phyloP scores from a whole-genome alignment of 306 rosid species.

The Rosa rugosa region DNA sequence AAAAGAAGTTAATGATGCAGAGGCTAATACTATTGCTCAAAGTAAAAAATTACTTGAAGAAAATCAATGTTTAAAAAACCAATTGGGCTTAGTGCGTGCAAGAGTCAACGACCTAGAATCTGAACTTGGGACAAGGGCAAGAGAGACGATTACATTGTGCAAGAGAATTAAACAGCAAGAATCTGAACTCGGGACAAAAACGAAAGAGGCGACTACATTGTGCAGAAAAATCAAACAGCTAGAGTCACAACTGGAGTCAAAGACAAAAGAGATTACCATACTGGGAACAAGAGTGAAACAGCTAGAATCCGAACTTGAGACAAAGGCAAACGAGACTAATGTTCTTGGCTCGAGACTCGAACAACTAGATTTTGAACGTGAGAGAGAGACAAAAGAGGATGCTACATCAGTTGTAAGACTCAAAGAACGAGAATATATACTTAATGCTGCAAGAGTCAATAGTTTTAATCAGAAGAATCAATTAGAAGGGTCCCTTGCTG shows the following conservation, averaged over 20 bases:
- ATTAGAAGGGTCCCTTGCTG: neutral
- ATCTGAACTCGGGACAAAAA: neutral
- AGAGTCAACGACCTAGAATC: neutral
- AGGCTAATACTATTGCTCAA: constrained; percentile 60
- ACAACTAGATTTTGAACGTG: neutral
- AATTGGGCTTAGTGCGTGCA: neutral
- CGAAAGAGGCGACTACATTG: neutral
- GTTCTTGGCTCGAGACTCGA: neutral
- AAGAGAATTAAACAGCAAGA: neutral
- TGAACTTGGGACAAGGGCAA: neutral
- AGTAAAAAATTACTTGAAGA: constrained; percentile 15
- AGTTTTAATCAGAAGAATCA: neutral
- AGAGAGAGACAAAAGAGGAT: neutral
- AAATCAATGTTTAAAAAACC: neutral
- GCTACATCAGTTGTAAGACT: neutral
- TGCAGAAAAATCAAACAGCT: neutral
- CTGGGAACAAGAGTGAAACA: neutral
- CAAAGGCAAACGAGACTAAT: neutral
- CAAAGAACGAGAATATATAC: neutral
- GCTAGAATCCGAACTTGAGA: neutral
- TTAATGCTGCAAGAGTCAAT: neutral
- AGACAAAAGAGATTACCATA: neutral
- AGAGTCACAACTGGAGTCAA: neutral
- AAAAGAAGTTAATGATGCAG: constrained; percentile 54
- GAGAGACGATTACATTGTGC: neutral